phyloP scores from a whole-genome alignment of 148 eudicot genomes.

The Silene latifolia region DNA sequence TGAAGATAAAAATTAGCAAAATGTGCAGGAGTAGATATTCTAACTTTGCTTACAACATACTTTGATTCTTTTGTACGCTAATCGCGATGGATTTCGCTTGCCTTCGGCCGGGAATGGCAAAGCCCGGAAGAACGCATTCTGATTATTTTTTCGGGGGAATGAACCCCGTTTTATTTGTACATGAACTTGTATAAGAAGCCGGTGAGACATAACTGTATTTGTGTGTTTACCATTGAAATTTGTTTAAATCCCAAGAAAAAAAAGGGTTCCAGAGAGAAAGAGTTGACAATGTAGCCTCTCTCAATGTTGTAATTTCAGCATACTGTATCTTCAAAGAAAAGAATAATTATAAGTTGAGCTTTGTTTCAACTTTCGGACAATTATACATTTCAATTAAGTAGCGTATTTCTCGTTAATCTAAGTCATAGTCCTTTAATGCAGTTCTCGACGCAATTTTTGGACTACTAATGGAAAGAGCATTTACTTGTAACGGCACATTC shows the following conservation, averaged over 20 bases:
- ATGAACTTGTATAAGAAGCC: conserved; percentile 20
- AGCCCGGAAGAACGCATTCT: background rate
- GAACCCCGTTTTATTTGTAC: conserved; percentile 7
- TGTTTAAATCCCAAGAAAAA: background rate
- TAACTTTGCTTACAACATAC: conserved; percentile 26
- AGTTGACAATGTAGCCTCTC: background rate
- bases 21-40: background rate
- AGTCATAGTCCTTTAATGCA: no score
- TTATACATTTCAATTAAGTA: background rate
- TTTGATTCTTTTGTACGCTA: conserved; percentile 31
- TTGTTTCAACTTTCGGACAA: background rate
- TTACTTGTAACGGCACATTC: no score
- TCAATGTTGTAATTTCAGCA: background rate
- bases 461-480: no score
- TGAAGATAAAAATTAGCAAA: no score
- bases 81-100: conserved; percentile 13
- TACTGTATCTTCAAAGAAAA: background rate
- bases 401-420: no score
- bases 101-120: conserved; percentile 7
- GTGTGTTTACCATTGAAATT: conserved; percentile 6
- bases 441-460: no score
- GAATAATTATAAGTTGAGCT: background rate
- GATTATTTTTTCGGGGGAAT: background rate
- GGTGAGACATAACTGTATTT: background rate
- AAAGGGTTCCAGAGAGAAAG: background rate